A percentile compares a stretch with the other conserved stretches of the same genome.
These are phyloP conservation scores for Solanum aculeatissimum DNA, from an alignment of 305 asterid genomes.

Conservation along the genomic window DNA sequence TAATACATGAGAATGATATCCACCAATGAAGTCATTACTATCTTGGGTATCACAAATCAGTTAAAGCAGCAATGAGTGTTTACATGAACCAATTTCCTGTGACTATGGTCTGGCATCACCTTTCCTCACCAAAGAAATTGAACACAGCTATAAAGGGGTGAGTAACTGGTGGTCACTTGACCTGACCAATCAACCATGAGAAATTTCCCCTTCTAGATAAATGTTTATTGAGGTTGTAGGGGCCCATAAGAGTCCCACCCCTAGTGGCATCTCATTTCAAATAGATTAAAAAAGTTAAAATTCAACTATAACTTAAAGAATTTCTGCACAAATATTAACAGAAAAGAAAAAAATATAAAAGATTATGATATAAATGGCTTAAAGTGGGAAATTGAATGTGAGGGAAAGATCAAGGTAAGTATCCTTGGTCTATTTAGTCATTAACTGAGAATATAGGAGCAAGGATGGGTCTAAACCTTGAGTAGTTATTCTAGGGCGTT, in stretches of 20 bases:
- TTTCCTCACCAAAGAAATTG: background rate
- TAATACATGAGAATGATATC: background rate
- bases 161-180: background rate
- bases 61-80: background rate
- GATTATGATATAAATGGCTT: background rate
- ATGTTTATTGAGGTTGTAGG: background rate
- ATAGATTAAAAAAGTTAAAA: background rate
- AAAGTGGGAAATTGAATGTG: background rate
- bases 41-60: background rate
- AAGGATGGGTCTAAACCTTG: background rate
- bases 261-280: background rate
- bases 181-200: background rate
- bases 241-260: background rate
- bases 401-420: background rate
- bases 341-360: background rate
- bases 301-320: background rate
- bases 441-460: background rate
- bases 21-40: background rate
- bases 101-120: background rate
- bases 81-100: background rate
- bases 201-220: background rate
- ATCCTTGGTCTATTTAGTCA: background rate
- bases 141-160: background rate
- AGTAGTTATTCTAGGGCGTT: background rate
- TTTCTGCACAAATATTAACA: background rate